These are phyloP conservation scores for Chamaecrista fasciculata DNA, from an alignment of 306 rosid species.

Conservation along the genomic window DNA sequence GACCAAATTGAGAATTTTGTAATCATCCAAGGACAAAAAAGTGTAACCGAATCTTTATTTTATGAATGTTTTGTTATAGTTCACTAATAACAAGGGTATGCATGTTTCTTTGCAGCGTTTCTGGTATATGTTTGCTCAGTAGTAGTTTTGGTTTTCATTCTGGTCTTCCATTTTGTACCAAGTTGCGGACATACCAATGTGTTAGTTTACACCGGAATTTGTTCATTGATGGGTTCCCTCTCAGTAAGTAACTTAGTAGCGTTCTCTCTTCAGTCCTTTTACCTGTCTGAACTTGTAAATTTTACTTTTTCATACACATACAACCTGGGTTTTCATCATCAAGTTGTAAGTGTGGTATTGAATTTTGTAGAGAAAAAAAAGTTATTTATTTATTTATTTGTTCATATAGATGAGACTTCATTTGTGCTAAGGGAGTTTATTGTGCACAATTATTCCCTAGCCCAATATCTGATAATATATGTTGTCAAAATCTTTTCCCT, in stretches of 20 bases:
- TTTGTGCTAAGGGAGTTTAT: no score
- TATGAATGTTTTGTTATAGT: background rate
- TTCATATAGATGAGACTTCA: no score
- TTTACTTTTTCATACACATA: background rate
- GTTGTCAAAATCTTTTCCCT: conserved; percentile 12
- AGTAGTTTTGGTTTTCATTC: conserved; percentile 63
- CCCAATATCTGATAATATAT: background rate
- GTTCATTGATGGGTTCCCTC: conserved; percentile 91
- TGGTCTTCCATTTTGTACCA: conserved; percentile 76
- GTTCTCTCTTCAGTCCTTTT: conserved; percentile 18
- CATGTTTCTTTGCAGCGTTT: conserved; percentile 58
- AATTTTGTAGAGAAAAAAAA: background rate
- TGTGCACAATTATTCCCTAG: background rate
- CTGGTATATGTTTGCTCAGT: conserved; percentile 66
- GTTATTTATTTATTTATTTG: no score
- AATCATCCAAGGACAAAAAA: no score
- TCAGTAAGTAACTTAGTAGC: conserved; percentile 47
- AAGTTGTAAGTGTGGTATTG: background rate
- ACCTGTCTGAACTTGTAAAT: conserved; percentile 1
- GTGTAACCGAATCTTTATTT: no score
- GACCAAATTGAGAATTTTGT: no score
- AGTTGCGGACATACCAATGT: conserved; percentile 74
- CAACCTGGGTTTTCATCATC: background rate
- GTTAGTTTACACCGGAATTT: conserved; percentile 71
- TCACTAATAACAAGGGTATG: conserved; percentile 22